These are phyloP conservation scores for Aspergillus fijiensis DNA, from an alignment of 2,329 filamentous ascomycete genomes.

Conservation along the genomic window DNA sequence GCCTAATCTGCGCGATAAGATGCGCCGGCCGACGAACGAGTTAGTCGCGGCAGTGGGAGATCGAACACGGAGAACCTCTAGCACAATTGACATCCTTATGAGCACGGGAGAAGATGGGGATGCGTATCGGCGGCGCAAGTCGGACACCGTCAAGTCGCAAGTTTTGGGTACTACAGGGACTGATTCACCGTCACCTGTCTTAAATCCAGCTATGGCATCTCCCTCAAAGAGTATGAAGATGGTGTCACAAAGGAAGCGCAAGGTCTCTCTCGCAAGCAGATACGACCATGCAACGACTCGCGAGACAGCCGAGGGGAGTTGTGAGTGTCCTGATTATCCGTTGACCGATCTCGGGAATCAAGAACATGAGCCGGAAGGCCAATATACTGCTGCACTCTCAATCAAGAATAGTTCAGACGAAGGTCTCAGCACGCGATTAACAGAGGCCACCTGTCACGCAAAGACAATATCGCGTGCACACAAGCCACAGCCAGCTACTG, in stretches of 20 bases:
- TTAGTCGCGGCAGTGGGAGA: slow-evolving; percentile 69
- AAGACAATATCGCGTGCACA: not conserved
- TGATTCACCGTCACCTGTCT: slow-evolving; percentile 19
- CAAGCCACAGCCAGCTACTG: slow-evolving; percentile 11
- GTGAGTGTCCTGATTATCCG: not conserved
- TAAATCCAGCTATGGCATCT: slow-evolving; percentile 11
- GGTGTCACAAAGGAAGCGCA: slow-evolving; percentile 34
- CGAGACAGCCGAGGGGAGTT: not conserved
- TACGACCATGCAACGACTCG: slow-evolving; percentile 3
- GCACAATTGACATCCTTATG: slow-evolving; percentile 46
- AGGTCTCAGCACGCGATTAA: not conserved
- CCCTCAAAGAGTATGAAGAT: slow-evolving; percentile 22
- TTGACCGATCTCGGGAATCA: not conserved
- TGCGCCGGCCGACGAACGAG: slow-evolving; percentile 76
- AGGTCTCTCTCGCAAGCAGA: slow-evolving; percentile 26
- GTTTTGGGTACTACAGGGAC: slow-evolving; percentile 19
- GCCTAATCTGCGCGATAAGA: slow-evolving; percentile 77
- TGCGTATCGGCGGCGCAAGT: slow-evolving; percentile 5
- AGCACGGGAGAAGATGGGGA: slow-evolving; percentile 31
- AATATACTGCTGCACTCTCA: not conserved
- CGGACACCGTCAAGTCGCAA: slow-evolving; percentile 7
- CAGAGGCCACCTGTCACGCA: not conserved
- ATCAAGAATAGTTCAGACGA: not conserved
- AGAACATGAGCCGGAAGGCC: not conserved
- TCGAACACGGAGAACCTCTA: slow-evolving; percentile 46